Evolutionary conservation across 345 rosid genomes (phyloP).

Genomic region (Dipteronia sinensis): DNA sequence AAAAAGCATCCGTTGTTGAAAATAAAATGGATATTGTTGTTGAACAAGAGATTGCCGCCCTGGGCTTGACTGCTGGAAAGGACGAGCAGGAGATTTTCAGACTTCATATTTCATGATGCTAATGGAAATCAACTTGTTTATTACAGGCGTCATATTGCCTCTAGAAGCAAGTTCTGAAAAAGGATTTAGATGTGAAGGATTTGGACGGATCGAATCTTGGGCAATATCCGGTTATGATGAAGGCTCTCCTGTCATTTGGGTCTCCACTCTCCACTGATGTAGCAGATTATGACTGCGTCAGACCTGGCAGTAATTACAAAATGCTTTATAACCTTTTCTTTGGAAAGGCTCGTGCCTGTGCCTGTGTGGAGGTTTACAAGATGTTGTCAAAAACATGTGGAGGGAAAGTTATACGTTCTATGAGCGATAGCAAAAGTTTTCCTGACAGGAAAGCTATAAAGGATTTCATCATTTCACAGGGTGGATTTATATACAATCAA

Average conservation of each 20-base stretch:
- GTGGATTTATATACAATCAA: conserved; percentile 64
- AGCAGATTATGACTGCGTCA: conserved; percentile 59
- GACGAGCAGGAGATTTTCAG: conserved; percentile 52
- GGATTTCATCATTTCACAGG: conserved; percentile 61
- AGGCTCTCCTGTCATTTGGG: conserved; percentile 61
- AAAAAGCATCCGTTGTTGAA: conserved; percentile 46
- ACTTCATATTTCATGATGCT: conserved; percentile 49
- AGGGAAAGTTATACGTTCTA: conserved; percentile 58
- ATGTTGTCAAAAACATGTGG: conserved; percentile 49
- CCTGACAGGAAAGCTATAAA: conserved; percentile 41
- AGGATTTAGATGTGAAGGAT: conserved; percentile 51
- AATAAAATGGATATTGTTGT: conserved; percentile 38
- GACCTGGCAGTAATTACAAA: conserved; percentile 53
- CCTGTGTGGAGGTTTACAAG: conserved; percentile 62
- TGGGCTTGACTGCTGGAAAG: conserved; percentile 34
- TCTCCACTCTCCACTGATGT: conserved; percentile 54
- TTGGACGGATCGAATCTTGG: conserved; percentile 62
- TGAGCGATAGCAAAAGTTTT: conserved; percentile 53
- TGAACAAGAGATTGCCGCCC: conserved; percentile 56
- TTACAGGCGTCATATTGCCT: conserved; percentile 55
- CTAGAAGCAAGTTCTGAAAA: conserved; percentile 39
- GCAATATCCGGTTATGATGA: conserved; percentile 70
- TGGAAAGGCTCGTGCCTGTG: conserved; percentile 60
- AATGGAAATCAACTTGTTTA: conserved; percentile 47
- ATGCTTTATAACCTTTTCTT: conserved; percentile 47